Percentiles rank a stretch among this genome's conserved stretches.
These are phyloP conservation scores for Pleurotus pulmonarius DNA, from an alignment of 768 basidiomycete species.

Conservation along the genomic window DNA sequence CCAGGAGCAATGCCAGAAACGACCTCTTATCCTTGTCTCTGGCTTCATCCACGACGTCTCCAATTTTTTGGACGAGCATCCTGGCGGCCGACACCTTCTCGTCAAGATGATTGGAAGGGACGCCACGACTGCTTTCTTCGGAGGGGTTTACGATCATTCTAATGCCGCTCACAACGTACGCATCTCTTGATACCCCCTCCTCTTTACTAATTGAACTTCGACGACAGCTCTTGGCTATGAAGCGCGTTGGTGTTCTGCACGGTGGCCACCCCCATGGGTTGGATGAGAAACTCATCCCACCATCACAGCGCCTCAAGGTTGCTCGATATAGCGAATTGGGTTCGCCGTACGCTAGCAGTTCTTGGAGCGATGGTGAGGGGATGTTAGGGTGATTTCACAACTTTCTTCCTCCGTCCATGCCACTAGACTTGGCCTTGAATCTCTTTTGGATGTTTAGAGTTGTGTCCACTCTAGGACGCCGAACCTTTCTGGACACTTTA, in stretches of 20 bases:
- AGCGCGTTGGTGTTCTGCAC: constrained; percentile 55
- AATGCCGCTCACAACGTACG: constrained; percentile 84
- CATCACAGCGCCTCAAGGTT: constrained; percentile 28
- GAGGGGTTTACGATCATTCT: constrained; percentile 85
- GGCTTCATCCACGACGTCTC: constrained; percentile 93
- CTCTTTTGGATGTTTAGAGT: too few relatives aligned
- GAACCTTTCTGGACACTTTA: too few relatives aligned
- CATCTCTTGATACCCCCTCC: constrained; percentile 2
- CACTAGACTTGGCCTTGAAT: too few relatives aligned
- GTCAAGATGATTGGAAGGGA: constrained; percentile 86
- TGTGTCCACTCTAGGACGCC: too few relatives aligned
- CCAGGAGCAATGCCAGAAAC: constrained; percentile 73
- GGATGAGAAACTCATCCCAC: constrained; percentile 49
- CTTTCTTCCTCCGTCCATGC: too few relatives aligned
- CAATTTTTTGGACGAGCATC: constrained; percentile 85
- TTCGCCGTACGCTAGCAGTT: constrained; percentile 8
- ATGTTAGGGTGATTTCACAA: constrained; percentile 5
- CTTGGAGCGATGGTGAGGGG: constrained; percentile 11
- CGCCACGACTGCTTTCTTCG: constrained; percentile 92
- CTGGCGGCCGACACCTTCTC: constrained; percentile 83
- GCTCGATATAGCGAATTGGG: constrained; percentile 13
- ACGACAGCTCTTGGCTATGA: constrained; percentile 48
- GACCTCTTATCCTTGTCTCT: constrained; percentile 81
- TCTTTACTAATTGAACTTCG: background rate
- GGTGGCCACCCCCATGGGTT: constrained; percentile 43